Conservation (phyloP, 2,329 filamentous ascomycete genomes). For the Dactylellina parvicollis region DNA sequence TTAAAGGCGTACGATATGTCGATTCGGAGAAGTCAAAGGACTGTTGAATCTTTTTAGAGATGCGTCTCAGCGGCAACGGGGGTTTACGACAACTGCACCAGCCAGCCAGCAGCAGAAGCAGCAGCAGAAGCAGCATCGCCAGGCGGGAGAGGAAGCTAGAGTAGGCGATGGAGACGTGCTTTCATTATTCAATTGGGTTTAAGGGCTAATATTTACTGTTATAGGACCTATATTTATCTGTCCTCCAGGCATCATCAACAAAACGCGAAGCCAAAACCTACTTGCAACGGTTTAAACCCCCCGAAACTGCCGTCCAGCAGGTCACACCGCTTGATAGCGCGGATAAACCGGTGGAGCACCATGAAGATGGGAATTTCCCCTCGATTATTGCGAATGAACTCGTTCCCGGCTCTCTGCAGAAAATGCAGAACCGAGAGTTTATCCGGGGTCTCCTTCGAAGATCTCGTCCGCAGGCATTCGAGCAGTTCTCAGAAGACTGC, state of each 20-base stretch:
- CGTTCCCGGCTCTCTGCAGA: slow-evolving; percentile 70
- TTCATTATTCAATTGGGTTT: not conserved
- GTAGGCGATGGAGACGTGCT: slow-evolving; percentile 16
- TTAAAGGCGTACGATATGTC: slow-evolving; percentile 33
- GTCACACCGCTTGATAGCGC: slow-evolving; percentile 51
- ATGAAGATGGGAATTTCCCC: slow-evolving; percentile 61
- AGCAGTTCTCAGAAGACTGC: slow-evolving; percentile 59
- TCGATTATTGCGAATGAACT: slow-evolving; percentile 71
- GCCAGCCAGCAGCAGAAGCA: slow-evolving; percentile 21
- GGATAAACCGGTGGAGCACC: slow-evolving; percentile 56
- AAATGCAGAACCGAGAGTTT: slow-evolving; percentile 70
- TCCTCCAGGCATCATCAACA: slow-evolving; percentile 87
- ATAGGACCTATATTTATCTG: slow-evolving; percentile 84
- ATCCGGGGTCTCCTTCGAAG: slow-evolving; percentile 63
- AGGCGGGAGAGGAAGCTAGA: slow-evolving; percentile 40
- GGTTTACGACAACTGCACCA: slow-evolving; percentile 16
- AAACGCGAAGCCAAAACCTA: slow-evolving; percentile 93
- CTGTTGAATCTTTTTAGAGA: slow-evolving; percentile 11
- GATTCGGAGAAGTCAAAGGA: slow-evolving; percentile 26
- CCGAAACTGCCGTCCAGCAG: not conserved
- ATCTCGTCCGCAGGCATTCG: slow-evolving; percentile 59
- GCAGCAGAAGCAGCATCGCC: slow-evolving; percentile 32
- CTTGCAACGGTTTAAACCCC: slow-evolving; percentile 79
- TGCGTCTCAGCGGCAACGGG: slow-evolving; percentile 27
- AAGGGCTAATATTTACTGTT: not conserved